Evolutionary conservation across 192 early-diverging fungal genomes (phyloP).

Genomic region (Anaeromyces robustus): DNA sequence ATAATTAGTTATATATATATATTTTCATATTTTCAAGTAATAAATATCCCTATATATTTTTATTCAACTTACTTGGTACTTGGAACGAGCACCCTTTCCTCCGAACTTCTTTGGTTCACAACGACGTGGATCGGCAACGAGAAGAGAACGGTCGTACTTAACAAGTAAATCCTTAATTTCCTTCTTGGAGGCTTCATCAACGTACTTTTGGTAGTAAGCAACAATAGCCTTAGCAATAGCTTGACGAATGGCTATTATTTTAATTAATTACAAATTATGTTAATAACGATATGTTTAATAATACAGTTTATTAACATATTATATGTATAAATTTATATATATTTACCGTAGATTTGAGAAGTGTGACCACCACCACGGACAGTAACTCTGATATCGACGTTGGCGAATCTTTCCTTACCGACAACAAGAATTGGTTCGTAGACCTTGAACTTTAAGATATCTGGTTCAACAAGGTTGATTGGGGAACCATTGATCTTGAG

Average conservation of each 20-base stretch:
- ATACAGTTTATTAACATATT: too few species aligned
- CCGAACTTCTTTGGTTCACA: constrained; percentile 99
- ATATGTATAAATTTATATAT: too few species aligned
- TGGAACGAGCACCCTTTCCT: constrained; percentile 95
- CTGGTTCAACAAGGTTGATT: constrained; percentile 89
- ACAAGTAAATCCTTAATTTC: constrained; percentile 90
- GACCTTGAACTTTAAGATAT: constrained; percentile 93
- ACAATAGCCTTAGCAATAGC: constrained; percentile 98
- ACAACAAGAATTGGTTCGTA: constrained; percentile 94
- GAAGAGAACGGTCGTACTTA: constrained; percentile 81
- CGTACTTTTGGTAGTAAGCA: constrained; percentile 98
- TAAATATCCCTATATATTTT: background rate
- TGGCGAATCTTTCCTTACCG: constrained; percentile 89
- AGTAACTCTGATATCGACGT: constrained; percentile 92
- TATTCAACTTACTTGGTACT: constrained; percentile 35
- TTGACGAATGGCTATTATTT: constrained; percentile 73
- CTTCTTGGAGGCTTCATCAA: constrained; percentile 99
- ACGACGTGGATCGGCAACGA: constrained; percentile 96
- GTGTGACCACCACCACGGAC: constrained; percentile 95
- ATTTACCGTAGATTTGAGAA: constrained; percentile 80
- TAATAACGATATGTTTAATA: too few species aligned
- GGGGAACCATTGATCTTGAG: constrained; percentile 97
- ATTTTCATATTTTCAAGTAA: background rate
- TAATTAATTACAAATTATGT: too few species aligned
- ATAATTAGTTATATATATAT: background rate